These are phyloP conservation scores for Mortierella sp. DNA, from an alignment of 371 early-diverging fungal species.

Conservation along the genomic window DNA sequence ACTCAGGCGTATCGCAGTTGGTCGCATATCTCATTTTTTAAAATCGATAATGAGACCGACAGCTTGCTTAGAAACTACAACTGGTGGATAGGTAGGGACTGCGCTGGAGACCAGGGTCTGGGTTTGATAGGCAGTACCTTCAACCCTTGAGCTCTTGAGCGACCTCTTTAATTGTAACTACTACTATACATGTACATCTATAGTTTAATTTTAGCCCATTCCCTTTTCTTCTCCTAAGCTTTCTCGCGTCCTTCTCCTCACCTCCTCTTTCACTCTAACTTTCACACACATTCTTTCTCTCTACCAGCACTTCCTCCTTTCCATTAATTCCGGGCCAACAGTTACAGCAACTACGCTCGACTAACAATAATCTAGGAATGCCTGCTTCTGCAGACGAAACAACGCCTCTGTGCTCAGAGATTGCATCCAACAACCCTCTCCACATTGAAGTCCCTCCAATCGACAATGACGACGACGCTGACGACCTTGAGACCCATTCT, in stretches of 20 bases:
- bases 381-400: constrained; percentile 33
- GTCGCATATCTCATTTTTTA: no score
- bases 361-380: neutral
- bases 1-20: no score
- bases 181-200: no score
- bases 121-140: no score
- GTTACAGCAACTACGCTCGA: neutral
- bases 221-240: neutral
- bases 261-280: neutral
- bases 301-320: neutral
- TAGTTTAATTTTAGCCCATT: no score
- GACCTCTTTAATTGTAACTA: no score
- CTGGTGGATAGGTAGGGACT: no score
- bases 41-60: no score
- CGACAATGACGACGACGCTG: constrained; percentile 5
- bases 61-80: no score
- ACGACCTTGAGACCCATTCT: constrained; percentile 11
- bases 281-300: no score
- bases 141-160: no score
- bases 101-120: no score
- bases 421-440: constrained; percentile 23
- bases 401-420: constrained; percentile 32
- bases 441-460: constrained; percentile 18
- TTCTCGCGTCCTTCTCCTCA: neutral
- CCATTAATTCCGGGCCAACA: neutral